Conservation (phyloP, 352 stramenopile genomes). For the Stramenopiles sp. region DNA sequence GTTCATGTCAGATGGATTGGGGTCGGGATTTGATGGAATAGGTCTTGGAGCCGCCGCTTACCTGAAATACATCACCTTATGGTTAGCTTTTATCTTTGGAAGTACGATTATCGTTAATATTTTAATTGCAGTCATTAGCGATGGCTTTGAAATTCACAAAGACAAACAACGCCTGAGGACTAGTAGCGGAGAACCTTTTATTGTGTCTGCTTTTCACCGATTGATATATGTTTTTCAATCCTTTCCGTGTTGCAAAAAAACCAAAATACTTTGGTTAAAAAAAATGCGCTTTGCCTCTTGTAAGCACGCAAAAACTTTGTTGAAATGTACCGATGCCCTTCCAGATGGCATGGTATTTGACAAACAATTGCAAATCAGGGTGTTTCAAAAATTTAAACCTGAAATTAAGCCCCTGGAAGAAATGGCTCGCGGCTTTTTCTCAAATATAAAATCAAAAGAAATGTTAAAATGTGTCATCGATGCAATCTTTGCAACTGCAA, state of each 20-base stretch:
- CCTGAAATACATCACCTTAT: not conserved
- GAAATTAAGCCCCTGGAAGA: not conserved
- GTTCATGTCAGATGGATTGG: constrained; percentile 1
- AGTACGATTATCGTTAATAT: constrained; percentile 8
- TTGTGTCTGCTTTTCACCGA: not conserved
- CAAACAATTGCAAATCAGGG: not conserved
- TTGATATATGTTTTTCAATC: constrained; percentile 3
- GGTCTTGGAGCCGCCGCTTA: not conserved
- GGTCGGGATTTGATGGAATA: not conserved
- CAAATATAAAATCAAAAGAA: not conserved
- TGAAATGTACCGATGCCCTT: not conserved
- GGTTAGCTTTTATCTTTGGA: not conserved
- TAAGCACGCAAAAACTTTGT: not conserved
- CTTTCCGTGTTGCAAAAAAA: not conserved
- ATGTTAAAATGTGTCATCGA: not conserved
- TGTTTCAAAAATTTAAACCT: not conserved
- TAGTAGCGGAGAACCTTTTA: not conserved
- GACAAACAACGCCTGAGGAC: not conserved
- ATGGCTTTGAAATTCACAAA: constrained; percentile 11
- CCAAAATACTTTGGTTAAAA: not conserved
- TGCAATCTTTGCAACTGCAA: not conserved
- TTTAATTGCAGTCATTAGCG: constrained; percentile 5
- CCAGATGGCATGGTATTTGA: constrained; percentile 2
- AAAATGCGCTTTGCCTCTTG: not conserved
- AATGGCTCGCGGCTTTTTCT: not conserved